A percentile compares a stretch with the other conserved stretches of the same genome.
These are phyloP conservation scores for Fusarium sp. DNA, from an alignment of 2,329 filamentous ascomycete genomes.

Conservation along the genomic window DNA sequence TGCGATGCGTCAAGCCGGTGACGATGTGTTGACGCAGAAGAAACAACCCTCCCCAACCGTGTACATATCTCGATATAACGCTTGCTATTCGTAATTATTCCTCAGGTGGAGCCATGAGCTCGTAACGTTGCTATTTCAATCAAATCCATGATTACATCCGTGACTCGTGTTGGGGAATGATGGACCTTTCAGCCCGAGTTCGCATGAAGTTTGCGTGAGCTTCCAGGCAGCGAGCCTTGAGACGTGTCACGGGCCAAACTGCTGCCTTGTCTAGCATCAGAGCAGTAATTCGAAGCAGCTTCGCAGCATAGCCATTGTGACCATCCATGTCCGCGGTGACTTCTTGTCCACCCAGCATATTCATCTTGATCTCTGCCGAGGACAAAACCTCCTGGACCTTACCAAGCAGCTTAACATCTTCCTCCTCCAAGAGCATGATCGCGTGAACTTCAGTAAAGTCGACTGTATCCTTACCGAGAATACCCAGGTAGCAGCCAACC, in stretches of 20 bases:
- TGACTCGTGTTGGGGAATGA: conserved; percentile 53
- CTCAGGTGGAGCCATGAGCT: background rate
- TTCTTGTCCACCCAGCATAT: conserved; percentile 65
- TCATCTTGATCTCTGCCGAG: conserved; percentile 83
- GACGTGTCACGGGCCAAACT: conserved; percentile 81
- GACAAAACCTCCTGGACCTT: conserved; percentile 85
- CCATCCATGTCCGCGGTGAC: conserved; percentile 66
- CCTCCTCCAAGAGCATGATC: conserved; percentile 90
- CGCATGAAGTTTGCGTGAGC: conserved; percentile 65
- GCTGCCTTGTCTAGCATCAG: conserved; percentile 89
- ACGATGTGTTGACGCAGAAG: background rate
- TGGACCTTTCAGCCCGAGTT: conserved; percentile 63
- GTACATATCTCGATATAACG: background rate
- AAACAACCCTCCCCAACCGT: conserved; percentile 3
- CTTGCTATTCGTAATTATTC: background rate
- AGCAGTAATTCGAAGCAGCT: conserved; percentile 84
- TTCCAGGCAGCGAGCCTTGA: conserved; percentile 67
- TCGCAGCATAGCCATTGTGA: conserved; percentile 82
- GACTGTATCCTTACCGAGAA: conserved; percentile 84
- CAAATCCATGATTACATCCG: conserved; percentile 13
- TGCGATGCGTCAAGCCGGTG: conserved; percentile 7
- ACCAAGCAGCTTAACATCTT: conserved; percentile 85
- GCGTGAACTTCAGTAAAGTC: conserved; percentile 84
- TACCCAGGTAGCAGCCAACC: conserved; percentile 87
- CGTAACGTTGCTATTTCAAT: background rate